phyloP scores from a whole-genome alignment of 2,329 filamentous ascomycete species.

The Sporothrix luriei region DNA sequence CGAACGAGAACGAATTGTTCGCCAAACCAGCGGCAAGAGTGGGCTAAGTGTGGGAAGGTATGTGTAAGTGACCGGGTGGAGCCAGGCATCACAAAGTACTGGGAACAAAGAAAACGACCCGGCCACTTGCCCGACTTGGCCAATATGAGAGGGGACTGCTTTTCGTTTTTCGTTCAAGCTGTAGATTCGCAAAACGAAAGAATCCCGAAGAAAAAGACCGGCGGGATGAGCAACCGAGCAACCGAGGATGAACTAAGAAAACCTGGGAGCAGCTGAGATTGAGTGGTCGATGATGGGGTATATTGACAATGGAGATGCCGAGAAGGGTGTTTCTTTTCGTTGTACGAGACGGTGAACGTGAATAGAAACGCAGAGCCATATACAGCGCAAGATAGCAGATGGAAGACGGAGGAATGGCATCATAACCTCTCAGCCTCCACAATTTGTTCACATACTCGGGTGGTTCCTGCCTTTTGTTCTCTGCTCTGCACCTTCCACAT shows the following conservation, averaged over 20 bases:
- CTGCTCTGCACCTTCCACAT: neutral
- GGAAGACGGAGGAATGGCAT: slow-evolving; percentile 17
- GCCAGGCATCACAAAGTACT: neutral
- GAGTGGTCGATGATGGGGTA: neutral
- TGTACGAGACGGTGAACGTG: no score
- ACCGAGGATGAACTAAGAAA: neutral
- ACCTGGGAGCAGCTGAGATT: neutral
- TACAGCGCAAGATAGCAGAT: neutral
- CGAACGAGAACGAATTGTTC: neutral
- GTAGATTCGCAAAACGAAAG: neutral
- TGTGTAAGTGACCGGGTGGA: slow-evolving; percentile 29
- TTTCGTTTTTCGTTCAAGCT: neutral
- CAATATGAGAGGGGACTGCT: neutral
- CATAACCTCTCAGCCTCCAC: neutral
- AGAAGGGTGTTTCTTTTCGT: no score
- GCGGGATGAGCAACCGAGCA: no score
- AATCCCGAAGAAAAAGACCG: neutral
- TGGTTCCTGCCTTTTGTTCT: slow-evolving; percentile 12
- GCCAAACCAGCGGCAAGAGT: neutral
- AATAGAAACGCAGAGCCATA: neutral
- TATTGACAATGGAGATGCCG: neutral
- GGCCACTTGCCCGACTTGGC: slow-evolving; percentile 4
- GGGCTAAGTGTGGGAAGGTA: slow-evolving; percentile 20
- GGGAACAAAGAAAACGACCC: slow-evolving; percentile 22
- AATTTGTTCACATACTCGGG: neutral